Base-by-base conservation (phyloP, 1,139 yeast species). In the Geotrichum aggregatum region DNA sequence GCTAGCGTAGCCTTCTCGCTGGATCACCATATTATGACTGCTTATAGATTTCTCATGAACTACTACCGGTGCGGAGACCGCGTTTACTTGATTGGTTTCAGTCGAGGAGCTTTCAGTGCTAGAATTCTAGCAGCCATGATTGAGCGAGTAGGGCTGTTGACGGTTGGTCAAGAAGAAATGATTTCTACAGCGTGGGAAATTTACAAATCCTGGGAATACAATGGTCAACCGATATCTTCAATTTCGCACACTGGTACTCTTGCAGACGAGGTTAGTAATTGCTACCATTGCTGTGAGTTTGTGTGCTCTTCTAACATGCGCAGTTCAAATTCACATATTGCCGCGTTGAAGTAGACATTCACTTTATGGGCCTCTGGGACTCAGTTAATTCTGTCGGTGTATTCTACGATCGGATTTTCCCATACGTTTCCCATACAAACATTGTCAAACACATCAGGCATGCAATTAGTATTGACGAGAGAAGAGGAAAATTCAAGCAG, bases 21-120 rank as follows among this genome's bases (percentile, higher is more conserved):
- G 36, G 80, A 76, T 56, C 64, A 67, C 7, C 86, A 82, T 61
- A 80, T 82, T 18, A 70, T 75, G 24, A 75, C 77, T 6, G 86
- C 84, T 0, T 82, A 82, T 61, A 65, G 67, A 4, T 82, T 75
- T 58, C 66, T 82, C 41, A 72, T 80, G 72, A 68, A 68, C 30
- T 70, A 70, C 58, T 80, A 78, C 58, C 65, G 66, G 38, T 61
- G 65, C 0, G 82, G 80, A 0, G 86, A 80, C 60, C 69, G 65
- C 49, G 74, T 82, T 6, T 79, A 69, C 57, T 63, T 82, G 60
- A 76, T 82, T 70, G 87, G 88, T 0, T 82, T 77, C 60, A 75
- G 86, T 54, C 71, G 87, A 41, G 87, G 87, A 7, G 83, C 86
- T 3, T 82, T 80, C 62, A 74, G 79, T 3, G 86, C 85, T 0